Conservation (phyloP, 768 basidiomycete genomes). For the Omphalotus guepiniiformis region DNA sequence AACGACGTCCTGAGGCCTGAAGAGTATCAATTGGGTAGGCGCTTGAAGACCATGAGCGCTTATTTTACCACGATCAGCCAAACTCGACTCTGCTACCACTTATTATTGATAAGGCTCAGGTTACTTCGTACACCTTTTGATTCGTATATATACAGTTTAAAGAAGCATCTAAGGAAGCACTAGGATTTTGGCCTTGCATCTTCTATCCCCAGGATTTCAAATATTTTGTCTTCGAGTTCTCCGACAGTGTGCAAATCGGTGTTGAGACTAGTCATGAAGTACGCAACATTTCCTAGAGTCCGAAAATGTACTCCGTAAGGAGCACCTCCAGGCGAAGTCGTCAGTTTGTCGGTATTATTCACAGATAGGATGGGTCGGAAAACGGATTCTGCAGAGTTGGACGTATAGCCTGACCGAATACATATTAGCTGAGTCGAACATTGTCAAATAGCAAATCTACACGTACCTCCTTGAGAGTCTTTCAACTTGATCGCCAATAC, state of each 20-base stretch:
- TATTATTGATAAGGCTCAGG: no score
- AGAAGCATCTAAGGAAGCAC: no score
- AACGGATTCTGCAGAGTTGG: conserved; percentile 59
- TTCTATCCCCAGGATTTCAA: conserved; percentile 33
- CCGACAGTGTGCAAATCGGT: conserved; percentile 52
- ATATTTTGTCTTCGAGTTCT: conserved; percentile 60
- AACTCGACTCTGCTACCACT: no score
- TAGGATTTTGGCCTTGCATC: no score
- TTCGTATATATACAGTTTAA: no score
- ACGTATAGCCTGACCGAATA: conserved; percentile 53
- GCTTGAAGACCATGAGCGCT: no score
- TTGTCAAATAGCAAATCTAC: background rate
- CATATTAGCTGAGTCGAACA: background rate
- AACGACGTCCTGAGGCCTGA: no score
- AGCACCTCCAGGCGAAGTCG: no score
- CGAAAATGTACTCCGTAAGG: conserved; percentile 77
- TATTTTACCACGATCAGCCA: no score
- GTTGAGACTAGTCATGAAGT: conserved; percentile 88
- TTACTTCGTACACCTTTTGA: no score
- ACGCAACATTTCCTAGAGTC: conserved; percentile 88
- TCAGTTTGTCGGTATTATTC: conserved; percentile 26
- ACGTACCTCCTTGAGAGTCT: conserved; percentile 51
- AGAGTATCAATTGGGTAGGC: no score
- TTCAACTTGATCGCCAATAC: conserved; percentile 77
- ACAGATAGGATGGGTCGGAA: conserved; percentile 44